Evolutionary conservation across 306 rosid species (phyloP).

Genomic region (Arachis hypogaea): DNA sequence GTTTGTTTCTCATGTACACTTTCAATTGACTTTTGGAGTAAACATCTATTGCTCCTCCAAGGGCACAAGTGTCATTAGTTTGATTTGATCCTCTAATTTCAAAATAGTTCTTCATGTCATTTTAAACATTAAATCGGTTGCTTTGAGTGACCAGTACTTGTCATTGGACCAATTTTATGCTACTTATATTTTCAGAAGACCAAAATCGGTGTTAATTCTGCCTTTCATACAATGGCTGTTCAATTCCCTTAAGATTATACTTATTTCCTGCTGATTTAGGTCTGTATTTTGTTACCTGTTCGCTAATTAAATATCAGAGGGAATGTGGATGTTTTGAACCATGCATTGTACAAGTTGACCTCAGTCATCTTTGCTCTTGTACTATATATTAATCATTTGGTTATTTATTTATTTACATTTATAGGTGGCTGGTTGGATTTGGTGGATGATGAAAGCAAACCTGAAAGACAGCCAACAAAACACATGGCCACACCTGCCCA

Average conservation of each 20-base stretch:
- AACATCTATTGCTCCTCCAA: not conserved
- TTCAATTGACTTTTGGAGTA: not conserved
- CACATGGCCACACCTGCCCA: constrained; percentile 99
- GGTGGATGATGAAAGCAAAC: constrained; percentile 96
- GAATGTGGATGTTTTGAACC: not conserved
- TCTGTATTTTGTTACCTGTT: not conserved
- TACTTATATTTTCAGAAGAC: constrained; percentile 19
- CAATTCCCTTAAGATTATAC: constrained; percentile 1
- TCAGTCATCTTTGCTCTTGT: constrained; percentile 15
- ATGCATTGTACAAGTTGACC: constrained; percentile 24
- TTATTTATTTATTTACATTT: constrained; percentile 33
- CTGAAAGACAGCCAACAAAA: constrained; percentile 97
- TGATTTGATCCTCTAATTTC: constrained; percentile 4
- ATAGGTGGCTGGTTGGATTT: constrained; percentile 92
- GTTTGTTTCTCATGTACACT: constrained; percentile 42
- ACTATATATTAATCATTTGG: constrained; percentile 10
- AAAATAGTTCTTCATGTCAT: constrained; percentile 4
- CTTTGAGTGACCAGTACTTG: not conserved
- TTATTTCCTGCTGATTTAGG: constrained; percentile 17
- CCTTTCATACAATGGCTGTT: constrained; percentile 10
- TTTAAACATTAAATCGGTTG: constrained; percentile 3
- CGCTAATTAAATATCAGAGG: not conserved
- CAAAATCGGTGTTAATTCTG: constrained; percentile 24
- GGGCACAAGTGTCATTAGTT: not conserved
- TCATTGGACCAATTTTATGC: no score